Percentiles rank a stretch among this genome's conserved stretches.
Evolutionary conservation across 1,139 yeast genomes (phyloP).

Genomic region (Yamadazyma aaseri): DNA sequence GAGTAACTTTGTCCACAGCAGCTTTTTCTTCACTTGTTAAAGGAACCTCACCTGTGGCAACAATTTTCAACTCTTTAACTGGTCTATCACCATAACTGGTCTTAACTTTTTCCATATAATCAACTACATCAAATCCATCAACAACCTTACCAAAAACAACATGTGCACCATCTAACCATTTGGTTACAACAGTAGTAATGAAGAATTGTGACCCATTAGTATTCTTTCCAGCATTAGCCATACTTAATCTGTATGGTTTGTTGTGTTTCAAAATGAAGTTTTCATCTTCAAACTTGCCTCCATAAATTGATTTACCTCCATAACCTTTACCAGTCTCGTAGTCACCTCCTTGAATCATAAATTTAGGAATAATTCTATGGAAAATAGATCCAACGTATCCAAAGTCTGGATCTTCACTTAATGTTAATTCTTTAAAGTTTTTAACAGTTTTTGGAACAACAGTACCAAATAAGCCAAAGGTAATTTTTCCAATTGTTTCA

Average conservation of each 20-base stretch:
- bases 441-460: conserved; percentile 61
- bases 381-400: conserved; percentile 50
- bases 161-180: conserved; percentile 67
- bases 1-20: conserved; percentile 8
- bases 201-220: conserved; percentile 68
- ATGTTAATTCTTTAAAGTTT: conserved; percentile 57
- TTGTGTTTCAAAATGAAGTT: conserved; percentile 57
- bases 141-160: conserved; percentile 82
- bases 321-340: conserved; percentile 58
- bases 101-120: conserved; percentile 52
- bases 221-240: conserved; percentile 65
- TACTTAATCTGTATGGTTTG: conserved; percentile 56
- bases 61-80: conserved; percentile 47
- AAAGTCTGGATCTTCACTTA: conserved; percentile 57
- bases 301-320: conserved; percentile 61
- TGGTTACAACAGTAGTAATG: conserved; percentile 60
- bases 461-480: conserved; percentile 69
- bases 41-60: conserved; percentile 45
- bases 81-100: conserved; percentile 55
- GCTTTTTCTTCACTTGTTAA: conserved; percentile 21
- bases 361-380: conserved; percentile 58
- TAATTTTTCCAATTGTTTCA: conserved; percentile 61
- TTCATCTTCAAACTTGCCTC: conserved; percentile 56
- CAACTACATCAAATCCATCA: conserved; percentile 65
- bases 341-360: conserved; percentile 67